Base-by-base conservation (phyloP, 257 asterid species). In the Osmanthus fragrans region DNA sequence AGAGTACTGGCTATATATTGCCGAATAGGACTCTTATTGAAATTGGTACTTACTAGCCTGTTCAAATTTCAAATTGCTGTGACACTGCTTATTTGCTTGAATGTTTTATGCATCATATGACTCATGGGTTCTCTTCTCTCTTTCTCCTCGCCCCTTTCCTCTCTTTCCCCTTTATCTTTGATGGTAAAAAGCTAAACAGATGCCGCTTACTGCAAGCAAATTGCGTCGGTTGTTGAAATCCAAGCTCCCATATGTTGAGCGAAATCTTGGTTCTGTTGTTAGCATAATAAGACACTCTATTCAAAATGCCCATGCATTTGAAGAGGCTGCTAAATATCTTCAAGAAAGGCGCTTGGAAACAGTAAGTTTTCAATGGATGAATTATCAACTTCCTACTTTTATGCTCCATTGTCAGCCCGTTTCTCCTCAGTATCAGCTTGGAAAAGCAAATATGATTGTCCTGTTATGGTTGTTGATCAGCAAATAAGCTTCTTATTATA, bases 1-100 rank as follows among this genome's bases (percentile, higher is more conserved):
- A 96, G 89, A 96, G 99, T 88, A 96, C 99, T 68, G 99, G 99
- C 73, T 96, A 87, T 87, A 79, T 96, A 71, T 80, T 96, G 82
- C 99, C 99, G 4, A 96, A 96, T 81, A 89, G 91, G 85, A 88
- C 89, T 58, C 99, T 96, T 73, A 80, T 91, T 73, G 98, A 96
- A 84, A 91, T 96, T 80, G 99, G 99, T 94, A 88, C 54, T 58
- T 60, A 12, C 76, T 49, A 19, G 32, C 78, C 40, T 39, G 79
- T 76, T 42, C 72, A 67, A 60, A 40, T 39, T 73, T 70, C 74
- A 58, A 70, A 71, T 73, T 11, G 36, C 39, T 83, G 27, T 72
- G 72, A 67, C 77, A 64, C 72, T 56, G 76, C 63, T 45, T 74
- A 63, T 71, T 65, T 79, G 70, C 56, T 72, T 73, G 71, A 58